Percentiles rank a stretch among this genome's conserved stretches.
phyloP scores from a whole-genome alignment of 768 basidiomycete genomes.

The Leucosporidium creatinivorum region DNA sequence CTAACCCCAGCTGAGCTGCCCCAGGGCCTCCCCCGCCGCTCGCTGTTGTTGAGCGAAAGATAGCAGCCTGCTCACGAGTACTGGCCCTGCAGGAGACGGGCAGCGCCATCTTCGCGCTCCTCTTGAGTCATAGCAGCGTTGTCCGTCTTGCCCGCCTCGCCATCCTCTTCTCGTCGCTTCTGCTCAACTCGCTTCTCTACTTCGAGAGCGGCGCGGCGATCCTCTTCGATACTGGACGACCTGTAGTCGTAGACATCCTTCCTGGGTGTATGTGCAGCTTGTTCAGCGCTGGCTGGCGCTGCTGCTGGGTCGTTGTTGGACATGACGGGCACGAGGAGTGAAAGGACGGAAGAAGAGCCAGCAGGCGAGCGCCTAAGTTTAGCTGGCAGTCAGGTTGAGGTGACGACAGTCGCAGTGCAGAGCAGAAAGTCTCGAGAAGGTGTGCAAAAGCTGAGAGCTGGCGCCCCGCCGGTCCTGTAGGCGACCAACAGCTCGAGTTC shows the following conservation, averaged over 20 bases:
- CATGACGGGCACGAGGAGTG: too few species aligned
- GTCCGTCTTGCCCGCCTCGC: background rate
- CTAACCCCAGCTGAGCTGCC: background rate
- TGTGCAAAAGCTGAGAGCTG: too few species aligned
- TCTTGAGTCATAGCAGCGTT: background rate
- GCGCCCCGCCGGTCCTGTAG: too few species aligned
- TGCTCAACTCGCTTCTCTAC: slow-evolving; percentile 13
- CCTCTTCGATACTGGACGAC: background rate
- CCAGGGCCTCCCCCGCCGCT: background rate
- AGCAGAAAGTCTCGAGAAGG: too few species aligned
- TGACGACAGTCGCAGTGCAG: too few species aligned
- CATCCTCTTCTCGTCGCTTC: background rate
- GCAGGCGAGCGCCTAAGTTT: too few species aligned
- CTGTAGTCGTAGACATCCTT: slow-evolving; percentile 23
- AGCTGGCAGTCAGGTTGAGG: too few species aligned
- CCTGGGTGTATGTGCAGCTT: background rate
- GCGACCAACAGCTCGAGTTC: too few species aligned
- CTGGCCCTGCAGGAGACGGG: slow-evolving; percentile 4
- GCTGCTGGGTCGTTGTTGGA: background rate
- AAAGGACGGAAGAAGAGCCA: too few species aligned
- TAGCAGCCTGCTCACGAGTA: slow-evolving; percentile 14
- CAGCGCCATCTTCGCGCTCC: slow-evolving; percentile 1
- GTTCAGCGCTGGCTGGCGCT: background rate
- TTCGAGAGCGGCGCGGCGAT: slow-evolving; percentile 5
- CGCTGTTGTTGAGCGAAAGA: background rate